Percentiles rank a stretch among this genome's conserved stretches.
Evolutionary conservation across 306 rosid species (phyloP).

Genomic region (Gastrolobium bilobum): DNA sequence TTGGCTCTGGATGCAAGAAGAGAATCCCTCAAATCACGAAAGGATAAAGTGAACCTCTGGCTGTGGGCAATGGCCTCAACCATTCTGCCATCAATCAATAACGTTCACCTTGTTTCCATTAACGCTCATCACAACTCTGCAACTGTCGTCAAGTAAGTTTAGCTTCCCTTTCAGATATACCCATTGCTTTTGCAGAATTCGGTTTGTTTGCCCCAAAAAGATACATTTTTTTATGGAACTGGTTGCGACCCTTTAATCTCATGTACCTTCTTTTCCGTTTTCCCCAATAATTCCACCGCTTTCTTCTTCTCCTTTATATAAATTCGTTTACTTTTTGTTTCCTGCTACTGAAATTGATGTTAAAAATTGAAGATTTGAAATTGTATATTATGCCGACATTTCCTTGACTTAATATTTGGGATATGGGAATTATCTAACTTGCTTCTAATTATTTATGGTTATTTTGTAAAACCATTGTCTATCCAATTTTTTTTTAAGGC

Average conservation of each 20-base stretch:
- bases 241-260: not conserved
- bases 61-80: constrained; percentile 62
- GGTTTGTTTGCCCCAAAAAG: not conserved
- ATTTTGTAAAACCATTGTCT: constrained; percentile 11
- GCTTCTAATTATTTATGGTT: not conserved
- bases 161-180: not conserved
- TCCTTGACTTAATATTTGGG: not conserved
- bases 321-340: not conserved
- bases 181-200: constrained; percentile 7
- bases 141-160: constrained; percentile 45
- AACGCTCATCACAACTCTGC: constrained; percentile 36
- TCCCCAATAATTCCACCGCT: not conserved
- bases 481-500: not conserved
- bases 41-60: not conserved
- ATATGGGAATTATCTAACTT: not conserved
- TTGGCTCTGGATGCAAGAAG: not conserved
- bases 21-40: not conserved
- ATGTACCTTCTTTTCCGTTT: not conserved
- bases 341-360: not conserved
- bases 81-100: constrained; percentile 52
- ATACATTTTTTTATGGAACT: not conserved
- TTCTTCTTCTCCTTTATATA: not conserved
- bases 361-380: not conserved
- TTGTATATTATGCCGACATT: not conserved
- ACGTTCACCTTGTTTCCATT: constrained; percentile 33